phyloP scores from a whole-genome alignment of 2,329 filamentous ascomycete species.

The Moelleriella libera region DNA sequence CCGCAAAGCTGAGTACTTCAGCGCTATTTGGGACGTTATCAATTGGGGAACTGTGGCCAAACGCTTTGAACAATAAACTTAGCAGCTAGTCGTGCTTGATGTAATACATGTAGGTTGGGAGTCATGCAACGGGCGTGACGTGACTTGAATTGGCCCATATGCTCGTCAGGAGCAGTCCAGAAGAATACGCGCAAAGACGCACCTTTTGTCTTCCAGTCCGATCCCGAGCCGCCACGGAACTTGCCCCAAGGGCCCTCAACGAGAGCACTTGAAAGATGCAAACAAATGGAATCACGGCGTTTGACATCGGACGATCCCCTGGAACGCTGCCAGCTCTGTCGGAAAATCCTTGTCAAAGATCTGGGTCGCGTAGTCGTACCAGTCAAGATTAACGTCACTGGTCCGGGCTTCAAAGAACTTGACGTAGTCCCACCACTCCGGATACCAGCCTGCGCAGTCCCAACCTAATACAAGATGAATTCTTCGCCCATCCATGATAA shows the following conservation, averaged over 20 bases:
- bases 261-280: not conserved
- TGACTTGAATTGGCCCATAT: not conserved
- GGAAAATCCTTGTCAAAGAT: slow-evolving; percentile 13
- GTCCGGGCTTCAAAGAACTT: slow-evolving; percentile 19
- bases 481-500: slow-evolving; percentile 11
- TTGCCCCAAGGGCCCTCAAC: not conserved
- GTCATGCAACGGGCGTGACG: not conserved
- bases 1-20: slow-evolving; percentile 92
- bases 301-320: slow-evolving; percentile 15
- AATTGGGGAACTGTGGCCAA: slow-evolving; percentile 88
- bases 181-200: too few species aligned
- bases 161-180: too few species aligned
- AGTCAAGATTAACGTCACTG: slow-evolving; percentile 12
- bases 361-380: slow-evolving; percentile 15
- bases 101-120: not conserved
- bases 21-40: slow-evolving; percentile 84
- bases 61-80: slow-evolving; percentile 44
- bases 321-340: slow-evolving; percentile 15
- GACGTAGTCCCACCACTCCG: slow-evolving; percentile 19
- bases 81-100: too few species aligned
- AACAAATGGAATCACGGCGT: slow-evolving; percentile 1
- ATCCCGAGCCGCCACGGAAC: too few species aligned
- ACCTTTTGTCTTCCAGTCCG: too few species aligned
- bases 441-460: slow-evolving; percentile 18
- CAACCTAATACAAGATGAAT: slow-evolving; percentile 15